Evolutionary conservation across 345 rosid genomes (phyloP).

Genomic region (Microcos paniculata): DNA sequence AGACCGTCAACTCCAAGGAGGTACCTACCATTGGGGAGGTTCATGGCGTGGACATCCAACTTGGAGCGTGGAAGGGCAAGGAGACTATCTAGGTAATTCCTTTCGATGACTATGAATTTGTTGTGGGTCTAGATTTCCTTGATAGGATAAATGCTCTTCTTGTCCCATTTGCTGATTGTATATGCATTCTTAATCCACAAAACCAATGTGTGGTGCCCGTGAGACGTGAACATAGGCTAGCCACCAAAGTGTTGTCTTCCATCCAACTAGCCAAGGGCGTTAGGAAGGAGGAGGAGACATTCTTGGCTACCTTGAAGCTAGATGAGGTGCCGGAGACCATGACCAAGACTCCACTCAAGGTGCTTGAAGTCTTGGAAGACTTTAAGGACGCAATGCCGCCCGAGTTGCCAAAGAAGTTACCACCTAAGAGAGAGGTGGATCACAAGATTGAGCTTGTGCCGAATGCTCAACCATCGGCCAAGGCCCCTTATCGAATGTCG

Average conservation of each 20-base stretch:
- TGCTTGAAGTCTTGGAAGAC: neutral
- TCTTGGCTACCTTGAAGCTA: neutral
- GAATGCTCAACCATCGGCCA: neutral
- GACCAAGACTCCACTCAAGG: neutral
- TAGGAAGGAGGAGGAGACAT: neutral
- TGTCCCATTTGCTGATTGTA: neutral
- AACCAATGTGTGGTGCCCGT: neutral
- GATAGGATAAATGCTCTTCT: neutral
- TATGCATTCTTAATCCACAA: neutral
- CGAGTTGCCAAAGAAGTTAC: neutral
- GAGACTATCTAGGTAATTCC: neutral
- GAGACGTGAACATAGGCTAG: neutral
- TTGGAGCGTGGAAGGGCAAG: neutral
- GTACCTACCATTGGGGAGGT: neutral
- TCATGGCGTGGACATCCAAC: neutral
- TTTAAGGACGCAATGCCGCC: neutral
- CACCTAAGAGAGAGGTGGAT: neutral
- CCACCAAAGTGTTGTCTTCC: neutral
- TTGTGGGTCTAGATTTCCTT: neutral
- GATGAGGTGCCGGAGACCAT: neutral
- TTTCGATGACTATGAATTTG: neutral
- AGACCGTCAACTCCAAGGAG: neutral
- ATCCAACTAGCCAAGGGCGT: neutral
- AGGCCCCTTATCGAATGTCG: no score
- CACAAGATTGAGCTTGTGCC: neutral